phyloP scores from a whole-genome alignment of 2,329 filamentous ascomycete genomes.

The Byssothecium circinans region DNA sequence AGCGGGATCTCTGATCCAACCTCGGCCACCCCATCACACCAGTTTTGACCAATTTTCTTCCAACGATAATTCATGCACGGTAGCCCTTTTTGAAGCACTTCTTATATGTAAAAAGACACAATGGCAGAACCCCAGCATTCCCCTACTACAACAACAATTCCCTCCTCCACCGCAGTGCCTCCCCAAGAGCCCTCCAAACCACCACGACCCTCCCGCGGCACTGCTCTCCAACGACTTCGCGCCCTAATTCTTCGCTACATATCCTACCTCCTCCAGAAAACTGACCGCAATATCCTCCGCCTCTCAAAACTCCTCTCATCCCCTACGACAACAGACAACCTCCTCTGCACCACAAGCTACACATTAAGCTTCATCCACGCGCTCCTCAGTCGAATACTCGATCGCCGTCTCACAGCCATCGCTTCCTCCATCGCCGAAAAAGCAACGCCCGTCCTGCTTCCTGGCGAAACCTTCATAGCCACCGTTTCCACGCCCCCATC shows the following conservation, averaged over 20 bases:
- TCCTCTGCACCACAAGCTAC: conserved; percentile 49
- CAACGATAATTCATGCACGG: neutral
- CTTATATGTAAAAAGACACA: neutral
- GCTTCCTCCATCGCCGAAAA: conserved; percentile 43
- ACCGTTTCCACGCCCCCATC: conserved; percentile 37
- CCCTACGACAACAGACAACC: conserved; percentile 43
- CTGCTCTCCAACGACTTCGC: conserved; percentile 17
- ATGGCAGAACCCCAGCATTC: conserved; percentile 19
- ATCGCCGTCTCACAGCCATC: conserved; percentile 36
- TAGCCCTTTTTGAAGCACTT: too few relatives aligned
- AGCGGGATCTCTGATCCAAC: neutral
- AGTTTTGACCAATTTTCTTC: too few relatives aligned
- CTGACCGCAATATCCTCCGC: conserved; percentile 38
- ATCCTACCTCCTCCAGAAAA: conserved; percentile 20
- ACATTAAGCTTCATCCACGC: conserved; percentile 47
- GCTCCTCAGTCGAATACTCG: conserved; percentile 43
- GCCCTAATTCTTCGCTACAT: conserved; percentile 6
- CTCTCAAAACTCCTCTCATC: conserved; percentile 44
- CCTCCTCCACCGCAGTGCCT: conserved; percentile 16
- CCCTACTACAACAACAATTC: conserved; percentile 25
- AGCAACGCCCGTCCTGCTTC: conserved; percentile 43
- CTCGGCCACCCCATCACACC: neutral
- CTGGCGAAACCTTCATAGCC: conserved; percentile 47
- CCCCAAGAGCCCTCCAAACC: conserved; percentile 8
- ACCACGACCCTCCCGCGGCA: conserved; percentile 13